These are phyloP conservation scores for Ensete ventricosum DNA, from an alignment of 176 grass and related monocot species.

Conservation along the genomic window DNA sequence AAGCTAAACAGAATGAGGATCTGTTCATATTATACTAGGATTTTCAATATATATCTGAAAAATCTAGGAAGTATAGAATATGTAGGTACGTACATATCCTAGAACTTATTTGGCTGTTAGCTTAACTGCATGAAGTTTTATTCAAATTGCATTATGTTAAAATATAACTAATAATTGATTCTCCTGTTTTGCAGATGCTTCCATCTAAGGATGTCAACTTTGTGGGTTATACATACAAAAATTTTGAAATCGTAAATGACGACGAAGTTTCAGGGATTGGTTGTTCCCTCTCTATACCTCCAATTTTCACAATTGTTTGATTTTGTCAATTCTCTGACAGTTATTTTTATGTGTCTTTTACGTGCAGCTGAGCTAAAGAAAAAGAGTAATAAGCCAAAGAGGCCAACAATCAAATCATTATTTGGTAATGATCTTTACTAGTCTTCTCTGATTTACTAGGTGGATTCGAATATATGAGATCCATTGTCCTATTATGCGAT, in stretches of 20 bases:
- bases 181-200: constrained; percentile 13
- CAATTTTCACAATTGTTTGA: neutral
- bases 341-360: neutral
- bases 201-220: constrained; percentile 24
- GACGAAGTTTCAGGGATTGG: constrained; percentile 15
- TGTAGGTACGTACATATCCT: too few species aligned
- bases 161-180: neutral
- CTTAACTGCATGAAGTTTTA: too few species aligned
- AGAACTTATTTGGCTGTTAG: too few species aligned
- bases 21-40: too few species aligned
- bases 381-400: constrained; percentile 46
- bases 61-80: too few species aligned
- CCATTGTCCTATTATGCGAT: neutral
- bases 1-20: too few species aligned
- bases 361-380: constrained; percentile 55
- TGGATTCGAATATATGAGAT: neutral
- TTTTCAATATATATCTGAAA: too few species aligned
- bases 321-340: too few species aligned
- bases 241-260: constrained; percentile 24
- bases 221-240: constrained; percentile 26
- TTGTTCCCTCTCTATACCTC: neutral
- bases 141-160: too few species aligned
- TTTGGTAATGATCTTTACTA: constrained; percentile 38
- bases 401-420: constrained; percentile 65
- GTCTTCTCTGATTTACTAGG: constrained; percentile 5